A percentile compares a stretch with the other conserved stretches of the same genome.
phyloP scores from a whole-genome alignment of 192 early-diverging fungal species.

The Spizellomyces sp. region DNA sequence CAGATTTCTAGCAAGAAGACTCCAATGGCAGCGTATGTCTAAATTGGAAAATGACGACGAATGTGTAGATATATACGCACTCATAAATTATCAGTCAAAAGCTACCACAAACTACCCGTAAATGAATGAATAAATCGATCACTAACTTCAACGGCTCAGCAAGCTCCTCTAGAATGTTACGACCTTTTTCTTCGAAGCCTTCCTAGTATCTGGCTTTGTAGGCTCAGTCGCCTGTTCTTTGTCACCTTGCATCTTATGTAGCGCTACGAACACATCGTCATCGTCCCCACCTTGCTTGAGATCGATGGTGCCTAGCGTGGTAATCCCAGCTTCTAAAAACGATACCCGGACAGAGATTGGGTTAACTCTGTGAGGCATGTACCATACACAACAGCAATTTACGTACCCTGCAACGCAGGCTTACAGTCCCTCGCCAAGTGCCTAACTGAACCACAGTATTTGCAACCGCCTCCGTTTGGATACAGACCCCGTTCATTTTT shows the following conservation, averaged over 20 bases:
- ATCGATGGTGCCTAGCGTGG: slow-evolving; percentile 75
- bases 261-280: slow-evolving; percentile 83
- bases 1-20: too few species aligned
- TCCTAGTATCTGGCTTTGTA: not conserved
- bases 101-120: too few species aligned
- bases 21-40: too few species aligned
- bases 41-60: too few species aligned
- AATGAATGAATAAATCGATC: too few species aligned
- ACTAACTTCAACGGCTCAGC: too few species aligned
- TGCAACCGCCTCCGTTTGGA: slow-evolving; percentile 88
- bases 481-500: slow-evolving; percentile 89
- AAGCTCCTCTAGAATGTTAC: not conserved
- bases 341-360: not conserved
- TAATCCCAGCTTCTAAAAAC: slow-evolving; percentile 41
- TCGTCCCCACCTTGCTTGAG: slow-evolving; percentile 90
- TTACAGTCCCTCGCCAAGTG: slow-evolving; percentile 85
- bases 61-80: too few species aligned
- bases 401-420: slow-evolving; percentile 58
- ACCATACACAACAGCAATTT: not conserved
- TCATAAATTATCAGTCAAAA: too few species aligned
- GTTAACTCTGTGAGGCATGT: not conserved
- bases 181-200: not conserved
- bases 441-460: slow-evolving; percentile 83
- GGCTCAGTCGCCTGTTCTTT: not conserved
- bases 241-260: slow-evolving; percentile 59